These are phyloP conservation scores for Boletellus ananas DNA, from an alignment of 768 basidiomycete species.

Conservation along the genomic window DNA sequence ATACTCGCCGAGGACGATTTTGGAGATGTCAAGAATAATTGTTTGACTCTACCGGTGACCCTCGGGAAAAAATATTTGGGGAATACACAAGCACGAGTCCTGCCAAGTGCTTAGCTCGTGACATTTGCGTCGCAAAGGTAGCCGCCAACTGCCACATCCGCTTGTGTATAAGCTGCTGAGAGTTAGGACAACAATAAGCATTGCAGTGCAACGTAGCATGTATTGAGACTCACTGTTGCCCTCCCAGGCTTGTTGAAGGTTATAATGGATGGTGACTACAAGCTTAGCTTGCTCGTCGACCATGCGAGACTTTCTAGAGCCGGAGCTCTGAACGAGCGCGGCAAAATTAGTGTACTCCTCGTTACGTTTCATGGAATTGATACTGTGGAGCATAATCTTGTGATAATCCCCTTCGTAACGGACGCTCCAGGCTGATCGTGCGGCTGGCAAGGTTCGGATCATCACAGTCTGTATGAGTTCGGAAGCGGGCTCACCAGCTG, in stretches of 20 bases:
- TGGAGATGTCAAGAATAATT: not conserved
- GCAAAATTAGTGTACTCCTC: too few relatives aligned
- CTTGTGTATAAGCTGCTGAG: not conserved
- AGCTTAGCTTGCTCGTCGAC: slow-evolving; percentile 2
- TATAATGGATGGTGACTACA: slow-evolving; percentile 3
- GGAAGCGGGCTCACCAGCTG: too few relatives aligned
- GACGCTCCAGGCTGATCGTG: not conserved
- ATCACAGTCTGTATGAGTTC: not conserved
- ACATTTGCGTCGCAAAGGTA: too few relatives aligned
- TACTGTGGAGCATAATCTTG: not conserved
- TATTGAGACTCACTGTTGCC: not conserved
- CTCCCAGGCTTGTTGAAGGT: not conserved
- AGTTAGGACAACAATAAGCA: not conserved
- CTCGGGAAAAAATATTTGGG: too few relatives aligned
- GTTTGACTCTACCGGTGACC: too few relatives aligned
- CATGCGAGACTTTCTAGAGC: too few relatives aligned
- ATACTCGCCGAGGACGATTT: not conserved
- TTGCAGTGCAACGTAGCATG: not conserved
- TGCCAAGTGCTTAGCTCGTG: too few relatives aligned
- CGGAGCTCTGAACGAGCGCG: too few relatives aligned
- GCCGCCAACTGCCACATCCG: too few relatives aligned
- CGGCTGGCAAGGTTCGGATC: too few relatives aligned
- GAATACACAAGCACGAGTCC: too few relatives aligned
- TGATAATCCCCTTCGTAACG: not conserved
- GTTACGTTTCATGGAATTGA: too few relatives aligned